Evolutionary conservation across 345 rosid species (phyloP).

Genomic region (Carallia pectinifolia): DNA sequence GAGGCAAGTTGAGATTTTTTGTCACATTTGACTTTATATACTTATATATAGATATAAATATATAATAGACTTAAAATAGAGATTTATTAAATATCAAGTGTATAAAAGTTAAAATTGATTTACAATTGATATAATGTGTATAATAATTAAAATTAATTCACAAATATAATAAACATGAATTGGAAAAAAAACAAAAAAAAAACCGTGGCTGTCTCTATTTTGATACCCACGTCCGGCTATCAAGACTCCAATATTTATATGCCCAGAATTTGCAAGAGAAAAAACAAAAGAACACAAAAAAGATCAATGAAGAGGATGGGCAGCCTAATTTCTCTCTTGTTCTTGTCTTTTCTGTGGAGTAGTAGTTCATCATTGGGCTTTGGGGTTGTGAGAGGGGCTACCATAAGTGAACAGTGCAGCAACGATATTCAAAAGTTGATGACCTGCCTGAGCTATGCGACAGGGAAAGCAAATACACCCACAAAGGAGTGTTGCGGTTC

Average conservation of each 20-base stretch:
- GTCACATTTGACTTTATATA: too few relatives aligned
- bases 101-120: too few relatives aligned
- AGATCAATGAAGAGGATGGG: neutral
- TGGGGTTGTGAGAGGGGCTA: slow-evolving; percentile 9
- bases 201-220: too few relatives aligned
- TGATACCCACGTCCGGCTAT: too few relatives aligned
- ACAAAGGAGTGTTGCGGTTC: slow-evolving; percentile 64
- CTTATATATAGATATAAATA: too few relatives aligned
- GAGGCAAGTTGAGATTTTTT: too few relatives aligned
- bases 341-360: neutral
- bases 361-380: slow-evolving; percentile 4
- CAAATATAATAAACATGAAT: too few relatives aligned
- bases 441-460: slow-evolving; percentile 60
- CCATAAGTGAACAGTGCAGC: slow-evolving; percentile 30
- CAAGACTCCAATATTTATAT: neutral
- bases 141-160: too few relatives aligned
- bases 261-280: neutral
- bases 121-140: too few relatives aligned
- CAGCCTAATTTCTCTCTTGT: neutral
- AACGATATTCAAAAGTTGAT: slow-evolving; percentile 50
- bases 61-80: too few relatives aligned
- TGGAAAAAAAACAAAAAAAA: too few relatives aligned
- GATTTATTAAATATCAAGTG: too few relatives aligned
- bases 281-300: neutral
- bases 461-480: slow-evolving; percentile 54